Base-by-base conservation (phyloP, 805 yeast genomes). In the Pichia membranifaciens region DNA sequence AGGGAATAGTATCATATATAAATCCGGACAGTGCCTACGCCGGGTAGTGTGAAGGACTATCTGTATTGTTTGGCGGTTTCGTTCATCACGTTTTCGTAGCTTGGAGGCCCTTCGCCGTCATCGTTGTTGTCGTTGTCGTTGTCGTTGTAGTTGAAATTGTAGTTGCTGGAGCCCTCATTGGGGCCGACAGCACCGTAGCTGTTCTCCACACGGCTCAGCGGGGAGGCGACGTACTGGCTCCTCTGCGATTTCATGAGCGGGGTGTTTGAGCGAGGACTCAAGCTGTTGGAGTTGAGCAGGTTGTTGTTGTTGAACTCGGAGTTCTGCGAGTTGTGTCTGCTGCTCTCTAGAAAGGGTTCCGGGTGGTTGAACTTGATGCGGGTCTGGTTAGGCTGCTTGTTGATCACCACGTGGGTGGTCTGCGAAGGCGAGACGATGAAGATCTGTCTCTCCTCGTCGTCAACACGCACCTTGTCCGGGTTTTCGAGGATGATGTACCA, bases 401-500 rank as follows among this genome's bases (percentile, higher is more conserved):
- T 54, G 22, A 57, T 52, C 17, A 51, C 42, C 23, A 56, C 47
- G 25, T 45, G 28, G 10, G 40, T 42, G 29, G 48, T 31, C 18
- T 55, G 46, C 2, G 58, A 60, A 8, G 62, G 60, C 5, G 58
- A 41, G 15, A 53, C 57, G 23, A 62, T 55, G 41, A 59, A 50
- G 16, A 63, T 54, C 40, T 62, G 66, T 46, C 53, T 55, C 54
- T 58, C 66, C 48, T 62, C 64, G 23, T 62, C 64, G 25, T 51
- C 50, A 3, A 40, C 23, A 2, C 43, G 25, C 18, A 34, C 40
- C 36, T 21, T 15, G 22, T 58, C 58, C 10, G 87, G 85, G 53
- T 79, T 75, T 41, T 65, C 64, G 48, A 79, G 67, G 47, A 84
- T 82, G 49, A 84, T 76, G 61, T 81, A 84, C 65, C 82, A 72